A percentile compares a stretch with the other conserved stretches of the same genome.
Evolutionary conservation across 2,329 filamentous ascomycete species (phyloP).

Genomic region (Verticillium klebahnii): DNA sequence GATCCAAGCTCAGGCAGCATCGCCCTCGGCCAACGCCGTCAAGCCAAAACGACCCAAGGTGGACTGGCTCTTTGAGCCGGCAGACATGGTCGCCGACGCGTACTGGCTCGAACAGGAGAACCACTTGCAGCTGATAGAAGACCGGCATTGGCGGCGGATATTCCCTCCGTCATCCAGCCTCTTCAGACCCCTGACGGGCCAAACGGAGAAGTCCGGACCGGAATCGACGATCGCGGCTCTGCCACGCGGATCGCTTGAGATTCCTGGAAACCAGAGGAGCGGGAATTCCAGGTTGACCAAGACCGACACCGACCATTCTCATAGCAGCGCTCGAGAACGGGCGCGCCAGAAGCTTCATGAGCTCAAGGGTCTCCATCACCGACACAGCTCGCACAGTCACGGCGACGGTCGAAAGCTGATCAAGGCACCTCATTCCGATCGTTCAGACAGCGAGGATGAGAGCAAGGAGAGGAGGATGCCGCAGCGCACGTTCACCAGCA

Average conservation of each 20-base stretch:
- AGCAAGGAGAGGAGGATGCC: constrained; percentile 31
- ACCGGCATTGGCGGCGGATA: constrained; percentile 70
- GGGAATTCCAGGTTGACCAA: constrained; percentile 13
- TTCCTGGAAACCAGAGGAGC: constrained; percentile 10
- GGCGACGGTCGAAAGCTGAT: constrained; percentile 49
- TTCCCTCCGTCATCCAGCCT: constrained; percentile 44
- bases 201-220: constrained; percentile 13
- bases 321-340: constrained; percentile 52
- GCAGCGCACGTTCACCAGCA: constrained; percentile 43
- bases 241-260: constrained; percentile 10
- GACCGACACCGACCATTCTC: constrained; percentile 36
- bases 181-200: constrained; percentile 22
- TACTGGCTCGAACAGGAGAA: constrained; percentile 83
- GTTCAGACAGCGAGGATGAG: constrained; percentile 54
- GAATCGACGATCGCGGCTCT: not conserved
- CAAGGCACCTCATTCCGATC: constrained; percentile 53
- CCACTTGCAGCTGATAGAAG: constrained; percentile 78
- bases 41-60: constrained; percentile 70
- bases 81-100: constrained; percentile 82
- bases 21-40: constrained; percentile 38
- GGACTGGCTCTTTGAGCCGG: constrained; percentile 80
- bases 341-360: constrained; percentile 58
- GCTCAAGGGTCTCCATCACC: constrained; percentile 50
- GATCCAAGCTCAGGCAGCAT: constrained; percentile 33
- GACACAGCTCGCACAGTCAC: constrained; percentile 47